Conservation (phyloP, 2,329 filamentous ascomycete species). For the Xylariaceae sp. region DNA sequence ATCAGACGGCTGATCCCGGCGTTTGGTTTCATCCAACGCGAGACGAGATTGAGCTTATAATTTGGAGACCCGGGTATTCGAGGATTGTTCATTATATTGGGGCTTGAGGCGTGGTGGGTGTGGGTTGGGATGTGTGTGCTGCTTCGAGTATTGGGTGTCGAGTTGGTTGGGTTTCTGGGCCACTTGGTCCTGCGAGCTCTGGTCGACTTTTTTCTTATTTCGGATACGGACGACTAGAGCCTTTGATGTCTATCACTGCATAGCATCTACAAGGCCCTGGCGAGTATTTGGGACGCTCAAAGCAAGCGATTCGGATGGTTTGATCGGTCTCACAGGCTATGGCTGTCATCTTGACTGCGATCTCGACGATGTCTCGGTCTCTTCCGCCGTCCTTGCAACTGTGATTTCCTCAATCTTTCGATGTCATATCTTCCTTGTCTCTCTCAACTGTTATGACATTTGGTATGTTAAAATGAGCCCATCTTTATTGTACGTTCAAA, state of each 20-base stretch:
- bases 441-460: not conserved
- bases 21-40: constrained; percentile 27
- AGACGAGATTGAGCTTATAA: constrained; percentile 26
- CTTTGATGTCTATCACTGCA: not conserved
- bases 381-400: not conserved
- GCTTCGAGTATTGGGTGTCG: not conserved
- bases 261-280: no score
- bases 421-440: not conserved
- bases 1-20: constrained; percentile 25
- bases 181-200: not conserved
- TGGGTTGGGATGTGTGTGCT: not conserved
- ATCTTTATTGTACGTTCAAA: no score
- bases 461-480: no score
- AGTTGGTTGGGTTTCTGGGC: not conserved
- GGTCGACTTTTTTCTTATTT: not conserved
- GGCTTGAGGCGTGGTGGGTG: not conserved
- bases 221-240: not conserved
- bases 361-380: not conserved
- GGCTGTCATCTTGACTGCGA: not conserved
- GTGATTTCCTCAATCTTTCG: not conserved
- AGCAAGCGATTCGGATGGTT: no score
- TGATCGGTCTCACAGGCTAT: not conserved
- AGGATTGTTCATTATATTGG: not conserved
- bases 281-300: no score
- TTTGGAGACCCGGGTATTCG: constrained; percentile 28